These are phyloP conservation scores for Avena sativa DNA, from an alignment of 176 grass and related monocot species.

Conservation along the genomic window DNA sequence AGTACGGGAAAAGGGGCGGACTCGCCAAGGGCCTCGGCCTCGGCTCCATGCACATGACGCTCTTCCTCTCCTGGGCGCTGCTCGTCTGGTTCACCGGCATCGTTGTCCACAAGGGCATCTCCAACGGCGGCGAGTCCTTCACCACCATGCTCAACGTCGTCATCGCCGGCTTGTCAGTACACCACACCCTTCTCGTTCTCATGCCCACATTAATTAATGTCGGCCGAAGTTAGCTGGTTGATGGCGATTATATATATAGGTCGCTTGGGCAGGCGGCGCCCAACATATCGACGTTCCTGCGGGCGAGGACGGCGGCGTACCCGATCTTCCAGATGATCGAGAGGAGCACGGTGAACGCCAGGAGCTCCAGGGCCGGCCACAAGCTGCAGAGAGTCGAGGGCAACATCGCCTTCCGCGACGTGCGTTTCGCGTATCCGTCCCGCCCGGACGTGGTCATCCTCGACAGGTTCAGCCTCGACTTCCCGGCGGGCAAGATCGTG, in stretches of 20 bases:
- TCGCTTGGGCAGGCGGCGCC: constrained; percentile 88
- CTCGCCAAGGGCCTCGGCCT: constrained; percentile 91
- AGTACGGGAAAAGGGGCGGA: constrained; percentile 86
- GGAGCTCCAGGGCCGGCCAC: constrained; percentile 58
- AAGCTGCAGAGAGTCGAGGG: constrained; percentile 66
- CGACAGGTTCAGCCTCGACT: constrained; percentile 68
- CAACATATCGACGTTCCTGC: constrained; percentile 83
- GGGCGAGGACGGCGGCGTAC: constrained; percentile 79
- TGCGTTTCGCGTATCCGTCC: constrained; percentile 86
- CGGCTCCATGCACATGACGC: constrained; percentile 82
- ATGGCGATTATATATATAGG: constrained; percentile 26
- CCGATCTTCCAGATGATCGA: constrained; percentile 99
- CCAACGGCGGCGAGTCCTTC: constrained; percentile 96
- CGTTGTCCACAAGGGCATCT: constrained; percentile 80
- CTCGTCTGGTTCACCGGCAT: constrained; percentile 93
- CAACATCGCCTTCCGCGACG: constrained; percentile 68
- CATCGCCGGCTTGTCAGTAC: constrained; percentile 76
- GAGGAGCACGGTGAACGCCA: constrained; percentile 68
- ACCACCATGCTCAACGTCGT: constrained; percentile 97
- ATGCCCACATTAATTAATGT: not conserved
- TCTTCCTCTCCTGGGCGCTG: constrained; percentile 93
- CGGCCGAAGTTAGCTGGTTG: not conserved
- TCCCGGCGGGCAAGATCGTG: constrained; percentile 81
- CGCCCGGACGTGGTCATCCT: constrained; percentile 85
- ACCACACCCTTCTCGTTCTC: not conserved